Evolutionary conservation across 2,329 filamentous ascomycete species (phyloP), one percentile per base, ranked within the genome.

Genomic region (Colletotrichum lupini): DNA sequence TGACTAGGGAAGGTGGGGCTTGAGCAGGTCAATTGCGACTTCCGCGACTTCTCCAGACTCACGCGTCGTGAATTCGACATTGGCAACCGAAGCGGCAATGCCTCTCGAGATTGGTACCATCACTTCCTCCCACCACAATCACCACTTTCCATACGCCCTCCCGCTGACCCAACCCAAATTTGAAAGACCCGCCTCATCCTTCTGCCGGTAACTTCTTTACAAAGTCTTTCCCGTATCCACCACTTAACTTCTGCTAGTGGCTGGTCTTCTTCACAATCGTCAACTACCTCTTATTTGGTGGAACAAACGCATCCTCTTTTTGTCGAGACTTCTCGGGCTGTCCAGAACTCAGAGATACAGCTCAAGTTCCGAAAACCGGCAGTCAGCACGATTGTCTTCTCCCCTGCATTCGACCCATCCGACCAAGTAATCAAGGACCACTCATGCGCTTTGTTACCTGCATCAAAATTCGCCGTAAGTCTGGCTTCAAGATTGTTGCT

Each of bases 1-100:
- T 19, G 37, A 28, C n/a, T 11, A 57, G 22, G 32, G 62, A 65
- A 65, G 62, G 62, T 65, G 62, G 62, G 62, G 52, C 52, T 42
- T 37, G 16, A 42, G 37, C 37, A 42, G 16, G 16, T 42, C 5
- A 8, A 56, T 22, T 64, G 28, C 19, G 28, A 42, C 32, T 57
- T 30, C 32, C 53, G 62, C 62, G 32, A 65, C 62, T 46, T 56
- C 24, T 24, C 22, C 22, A 56, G 37, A 56, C 62, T 46, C 22
- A 30, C 62, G 62, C 62, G 62, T 57, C 52, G 62, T 46, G 52
- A 65, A 57, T 57, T 42, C 24, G 19, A 22, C 24, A 57, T 24
- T 26, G 46, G 8, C 12, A 53, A 35, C 24, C 22, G 46, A n/a
- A n/a, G 16, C 46, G 30, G 14, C 26, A 19, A 32, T 58, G 52